Evolutionary conservation across 805 yeast species (phyloP).

Genomic region (Saturnispora gosingensis): DNA sequence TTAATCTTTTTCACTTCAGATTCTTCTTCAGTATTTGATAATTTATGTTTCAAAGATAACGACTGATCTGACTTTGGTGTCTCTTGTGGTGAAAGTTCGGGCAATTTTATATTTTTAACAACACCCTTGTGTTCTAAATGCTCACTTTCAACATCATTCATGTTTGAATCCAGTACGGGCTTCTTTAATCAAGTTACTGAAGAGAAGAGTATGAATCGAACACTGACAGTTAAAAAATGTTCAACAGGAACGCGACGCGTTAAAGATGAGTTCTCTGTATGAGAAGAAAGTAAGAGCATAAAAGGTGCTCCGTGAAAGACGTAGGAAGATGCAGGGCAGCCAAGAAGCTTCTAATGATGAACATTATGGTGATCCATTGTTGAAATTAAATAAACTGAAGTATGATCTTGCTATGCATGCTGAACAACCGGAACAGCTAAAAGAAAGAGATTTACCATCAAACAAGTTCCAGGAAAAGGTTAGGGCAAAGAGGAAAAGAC

Average conservation of each 20-base stretch:
- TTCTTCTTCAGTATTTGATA: background rate
- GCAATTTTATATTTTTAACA: background rate
- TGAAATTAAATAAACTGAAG: background rate
- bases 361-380: background rate
- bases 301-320: background rate
- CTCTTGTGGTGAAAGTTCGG: background rate
- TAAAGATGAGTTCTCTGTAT: background rate
- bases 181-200: background rate
- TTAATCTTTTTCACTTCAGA: background rate
- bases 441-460: background rate
- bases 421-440: background rate
- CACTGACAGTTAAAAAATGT: background rate
- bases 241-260: slow-evolving; percentile 2
- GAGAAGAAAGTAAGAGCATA: background rate
- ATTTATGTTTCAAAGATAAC: background rate
- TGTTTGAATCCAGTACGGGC: background rate
- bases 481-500: background rate
- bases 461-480: slow-evolving; percentile 1
- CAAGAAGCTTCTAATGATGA: background rate
- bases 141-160: background rate
- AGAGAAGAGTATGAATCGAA: background rate
- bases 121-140: background rate
- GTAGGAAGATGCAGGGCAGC: background rate
- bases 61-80: background rate
- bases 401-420: background rate